phyloP scores from a whole-genome alignment of 805 yeast species.

The Kodamaea sagamina region DNA sequence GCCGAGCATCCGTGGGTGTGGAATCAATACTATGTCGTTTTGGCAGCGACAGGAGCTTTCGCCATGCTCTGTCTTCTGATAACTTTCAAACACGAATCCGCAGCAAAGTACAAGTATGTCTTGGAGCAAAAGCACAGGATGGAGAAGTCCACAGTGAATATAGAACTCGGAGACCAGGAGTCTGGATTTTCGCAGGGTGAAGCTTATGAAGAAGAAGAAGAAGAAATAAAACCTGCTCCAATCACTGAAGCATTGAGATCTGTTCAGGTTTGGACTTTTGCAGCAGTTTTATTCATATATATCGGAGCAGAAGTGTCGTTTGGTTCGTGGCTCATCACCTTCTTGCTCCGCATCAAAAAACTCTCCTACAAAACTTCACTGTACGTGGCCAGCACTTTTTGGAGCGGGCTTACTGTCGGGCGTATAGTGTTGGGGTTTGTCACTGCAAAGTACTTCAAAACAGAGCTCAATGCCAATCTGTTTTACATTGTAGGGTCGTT shows the following conservation, averaged over 20 bases:
- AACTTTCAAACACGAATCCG: constrained; percentile 46
- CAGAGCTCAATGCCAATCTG: constrained; percentile 49
- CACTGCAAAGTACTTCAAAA: constrained; percentile 49
- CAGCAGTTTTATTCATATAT: constrained; percentile 47
- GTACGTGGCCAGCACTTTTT: constrained; percentile 50
- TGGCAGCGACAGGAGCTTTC: constrained; percentile 28
- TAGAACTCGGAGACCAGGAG: constrained; percentile 1
- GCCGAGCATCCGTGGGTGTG: constrained; percentile 45
- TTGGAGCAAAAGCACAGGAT: constrained; percentile 14
- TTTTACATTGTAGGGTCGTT: constrained; percentile 37
- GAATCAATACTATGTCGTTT: constrained; percentile 47
- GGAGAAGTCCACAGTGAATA: constrained; percentile 10
- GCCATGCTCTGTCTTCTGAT: constrained; percentile 25
- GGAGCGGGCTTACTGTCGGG: constrained; percentile 54
- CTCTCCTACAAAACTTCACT: constrained; percentile 42
- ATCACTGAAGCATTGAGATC: constrained; percentile 37
- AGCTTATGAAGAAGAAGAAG: constrained; percentile 8
- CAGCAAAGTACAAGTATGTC: constrained; percentile 42
- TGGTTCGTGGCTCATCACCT: constrained; percentile 56
- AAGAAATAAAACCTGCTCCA: constrained; percentile 17
- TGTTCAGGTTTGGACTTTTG: constrained; percentile 40
- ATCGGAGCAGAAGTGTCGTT: constrained; percentile 56
- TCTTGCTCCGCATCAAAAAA: constrained; percentile 41
- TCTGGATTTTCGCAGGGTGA: neutral
- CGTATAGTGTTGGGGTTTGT: constrained; percentile 52